These are phyloP conservation scores for Umbelopsis ramanniana DNA, from an alignment of 192 early-diverging fungal genomes.

Conservation along the genomic window DNA sequence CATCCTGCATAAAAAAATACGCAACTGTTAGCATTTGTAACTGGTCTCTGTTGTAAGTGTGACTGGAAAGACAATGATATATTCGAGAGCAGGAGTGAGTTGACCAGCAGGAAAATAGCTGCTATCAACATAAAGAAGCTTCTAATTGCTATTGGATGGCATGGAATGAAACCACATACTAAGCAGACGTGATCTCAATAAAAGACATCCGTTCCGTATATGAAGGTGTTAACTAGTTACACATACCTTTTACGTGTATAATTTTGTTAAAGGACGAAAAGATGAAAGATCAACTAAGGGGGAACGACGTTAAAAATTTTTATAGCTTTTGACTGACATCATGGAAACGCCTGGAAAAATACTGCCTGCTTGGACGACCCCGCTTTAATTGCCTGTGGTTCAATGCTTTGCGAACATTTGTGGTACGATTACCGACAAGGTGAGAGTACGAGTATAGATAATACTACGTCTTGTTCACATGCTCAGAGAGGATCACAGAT, in stretches of 20 bases:
- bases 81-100: conserved; percentile 11
- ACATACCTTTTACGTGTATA: not conserved
- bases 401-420: not conserved
- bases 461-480: too few relatives aligned
- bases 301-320: too few relatives aligned
- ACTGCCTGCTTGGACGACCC: not conserved
- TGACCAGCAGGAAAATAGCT: not conserved
- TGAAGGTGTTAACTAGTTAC: not conserved
- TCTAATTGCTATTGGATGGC: conserved; percentile 5
- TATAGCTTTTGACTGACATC: too few relatives aligned
- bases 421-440: too few relatives aligned
- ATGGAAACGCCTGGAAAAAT: too few relatives aligned
- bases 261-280: too few relatives aligned
- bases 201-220: not conserved
- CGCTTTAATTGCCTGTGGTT: not conserved
- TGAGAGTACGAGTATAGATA: too few relatives aligned
- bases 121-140: conserved; percentile 13
- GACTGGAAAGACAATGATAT: not conserved
- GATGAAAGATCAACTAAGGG: too few relatives aligned
- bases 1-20: not conserved
- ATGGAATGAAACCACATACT: not conserved
- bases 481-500: too few relatives aligned
- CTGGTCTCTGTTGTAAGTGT: too few relatives aligned
- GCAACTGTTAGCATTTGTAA: not conserved
- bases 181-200: not conserved